Evolutionary conservation across 257 asterid genomes (phyloP).

Genomic region (Capsicum rhomboideum): DNA sequence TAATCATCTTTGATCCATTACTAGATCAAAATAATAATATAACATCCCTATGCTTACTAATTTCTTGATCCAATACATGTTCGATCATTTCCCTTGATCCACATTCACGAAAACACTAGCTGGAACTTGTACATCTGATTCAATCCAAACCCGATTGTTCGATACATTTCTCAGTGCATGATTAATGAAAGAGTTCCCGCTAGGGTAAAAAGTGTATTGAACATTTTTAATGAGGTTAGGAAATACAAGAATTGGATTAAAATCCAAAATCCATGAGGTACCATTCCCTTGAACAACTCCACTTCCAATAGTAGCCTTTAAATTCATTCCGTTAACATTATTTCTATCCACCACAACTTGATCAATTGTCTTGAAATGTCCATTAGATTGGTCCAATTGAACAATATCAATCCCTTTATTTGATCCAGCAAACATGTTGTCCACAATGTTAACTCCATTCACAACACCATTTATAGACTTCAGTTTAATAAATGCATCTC

Average conservation of each 20-base stretch:
- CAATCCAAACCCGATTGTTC: conserved; percentile 45
- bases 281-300: conserved; percentile 39
- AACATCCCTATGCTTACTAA: background rate
- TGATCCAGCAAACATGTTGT: conserved; percentile 74
- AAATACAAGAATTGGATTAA: conserved; percentile 52
- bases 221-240: conserved; percentile 46
- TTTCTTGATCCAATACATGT: background rate
- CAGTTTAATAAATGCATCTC: conserved; percentile 50
- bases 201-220: conserved; percentile 48
- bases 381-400: conserved; percentile 38
- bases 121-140: conserved; percentile 34
- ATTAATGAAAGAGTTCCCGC: conserved; percentile 31
- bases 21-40: background rate
- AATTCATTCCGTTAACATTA: conserved; percentile 54
- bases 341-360: conserved; percentile 61
- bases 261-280: conserved; percentile 59
- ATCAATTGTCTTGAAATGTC: conserved; percentile 39
- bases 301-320: conserved; percentile 58
- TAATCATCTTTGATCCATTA: background rate
- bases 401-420: conserved; percentile 47
- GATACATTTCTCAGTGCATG: conserved; percentile 54
- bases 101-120: conserved; percentile 56
- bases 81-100: conserved; percentile 47
- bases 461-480: conserved; percentile 58
- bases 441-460: conserved; percentile 60